A percentile compares a stretch with the other conserved stretches of the same genome.
Evolutionary conservation across 2,329 filamentous ascomycete genomes (phyloP).

Genomic region (Byssochlamys sp.): DNA sequence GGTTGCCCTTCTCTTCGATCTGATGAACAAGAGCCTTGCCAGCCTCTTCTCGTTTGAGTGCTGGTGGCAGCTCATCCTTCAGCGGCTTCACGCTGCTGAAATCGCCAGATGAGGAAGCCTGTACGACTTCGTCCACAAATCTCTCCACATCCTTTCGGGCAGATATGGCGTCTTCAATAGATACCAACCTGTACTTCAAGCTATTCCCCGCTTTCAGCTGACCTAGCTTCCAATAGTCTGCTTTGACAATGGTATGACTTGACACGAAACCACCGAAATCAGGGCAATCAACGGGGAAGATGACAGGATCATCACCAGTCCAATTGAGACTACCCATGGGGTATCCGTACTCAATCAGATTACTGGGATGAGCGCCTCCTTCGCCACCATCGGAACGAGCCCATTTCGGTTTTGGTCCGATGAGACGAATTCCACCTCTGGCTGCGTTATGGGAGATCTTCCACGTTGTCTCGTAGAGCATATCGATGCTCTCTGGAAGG

Average conservation of each 20-base stretch:
- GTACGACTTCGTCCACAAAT: conserved; percentile 37
- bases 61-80: conserved; percentile 14
- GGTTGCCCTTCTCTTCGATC: conserved; percentile 24
- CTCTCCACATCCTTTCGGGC: conserved; percentile 34
- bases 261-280: conserved; percentile 54
- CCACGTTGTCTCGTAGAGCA: conserved; percentile 50
- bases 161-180: conserved; percentile 43
- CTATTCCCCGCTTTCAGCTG: conserved; percentile 52
- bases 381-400: conserved; percentile 52
- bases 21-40: conserved; percentile 25
- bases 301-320: conserved; percentile 52
- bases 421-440: conserved; percentile 50
- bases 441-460: conserved; percentile 54
- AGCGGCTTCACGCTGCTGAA: conserved; percentile 27
- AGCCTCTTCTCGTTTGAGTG: conserved; percentile 11
- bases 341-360: conserved; percentile 53
- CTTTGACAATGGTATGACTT: conserved; percentile 47
- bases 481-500: conserved; percentile 43
- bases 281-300: conserved; percentile 51
- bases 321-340: conserved; percentile 50
- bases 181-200: conserved; percentile 42
- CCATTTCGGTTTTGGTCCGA: conserved; percentile 51
- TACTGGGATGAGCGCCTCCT: conserved; percentile 53
- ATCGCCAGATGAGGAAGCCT: conserved; percentile 25
- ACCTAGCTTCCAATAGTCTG: conserved; percentile 53